Conservation (phyloP, 164 flowering plant genomes). For the Piper longum region DNA sequence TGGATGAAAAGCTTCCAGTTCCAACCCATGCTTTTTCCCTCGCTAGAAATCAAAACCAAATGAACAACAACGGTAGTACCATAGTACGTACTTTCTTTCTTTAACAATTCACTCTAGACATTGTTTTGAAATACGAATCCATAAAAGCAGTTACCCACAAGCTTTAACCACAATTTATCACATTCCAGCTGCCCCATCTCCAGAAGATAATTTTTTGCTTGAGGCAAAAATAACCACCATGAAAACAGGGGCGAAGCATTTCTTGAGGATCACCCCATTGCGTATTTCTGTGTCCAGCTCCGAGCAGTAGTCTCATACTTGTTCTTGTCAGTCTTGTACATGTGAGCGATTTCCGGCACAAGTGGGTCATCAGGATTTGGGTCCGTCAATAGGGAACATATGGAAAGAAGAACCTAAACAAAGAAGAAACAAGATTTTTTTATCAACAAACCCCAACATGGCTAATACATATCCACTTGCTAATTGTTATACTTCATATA, state of each 20-base stretch:
- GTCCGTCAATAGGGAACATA: constrained; percentile 44
- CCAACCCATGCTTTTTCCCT: not conserved
- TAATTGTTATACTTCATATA: too few relatives aligned
- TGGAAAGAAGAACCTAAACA: constrained; percentile 33
- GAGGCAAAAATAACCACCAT: not conserved
- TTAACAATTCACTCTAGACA: not conserved
- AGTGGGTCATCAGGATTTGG: constrained; percentile 81
- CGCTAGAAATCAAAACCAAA: not conserved
- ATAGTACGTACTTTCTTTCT: too few relatives aligned
- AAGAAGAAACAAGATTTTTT: not conserved
- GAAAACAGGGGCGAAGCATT: too few relatives aligned
- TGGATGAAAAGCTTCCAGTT: not conserved
- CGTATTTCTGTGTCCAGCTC: constrained; percentile 88
- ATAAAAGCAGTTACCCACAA: not conserved
- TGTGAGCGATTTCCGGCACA: constrained; percentile 82
- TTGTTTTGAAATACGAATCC: not conserved
- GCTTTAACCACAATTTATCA: too few relatives aligned
- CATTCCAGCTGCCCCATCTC: not conserved
- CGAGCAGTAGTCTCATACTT: constrained; percentile 77
- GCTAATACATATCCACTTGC: too few relatives aligned
- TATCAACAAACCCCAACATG: not conserved
- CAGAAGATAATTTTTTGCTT: not conserved
- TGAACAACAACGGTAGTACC: not conserved
- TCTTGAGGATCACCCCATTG: constrained; percentile 45
- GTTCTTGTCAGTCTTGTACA: constrained; percentile 71